phyloP scores from a whole-genome alignment of 306 rosid species.

The Rosa chinensis region DNA sequence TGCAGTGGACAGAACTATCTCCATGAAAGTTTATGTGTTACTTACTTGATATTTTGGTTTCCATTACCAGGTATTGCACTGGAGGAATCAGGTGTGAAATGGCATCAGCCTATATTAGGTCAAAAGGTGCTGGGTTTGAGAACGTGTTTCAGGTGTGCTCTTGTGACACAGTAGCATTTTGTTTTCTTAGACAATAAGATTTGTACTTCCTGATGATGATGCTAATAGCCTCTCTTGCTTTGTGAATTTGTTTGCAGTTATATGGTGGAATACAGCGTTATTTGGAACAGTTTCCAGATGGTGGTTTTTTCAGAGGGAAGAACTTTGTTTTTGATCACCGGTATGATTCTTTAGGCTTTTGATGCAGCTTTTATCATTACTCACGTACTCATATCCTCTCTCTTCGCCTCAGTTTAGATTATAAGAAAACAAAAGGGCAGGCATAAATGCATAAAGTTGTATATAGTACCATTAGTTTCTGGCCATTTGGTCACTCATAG shows the following conservation, averaged over 20 bases:
- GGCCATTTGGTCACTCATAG: not conserved
- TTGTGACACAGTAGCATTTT: conserved; percentile 2
- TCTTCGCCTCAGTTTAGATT: not conserved
- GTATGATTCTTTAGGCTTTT: conserved; percentile 40
- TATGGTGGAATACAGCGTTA: conserved; percentile 94
- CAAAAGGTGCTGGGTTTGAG: conserved; percentile 88
- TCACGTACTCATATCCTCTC: not conserved
- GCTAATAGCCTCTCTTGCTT: conserved; percentile 12
- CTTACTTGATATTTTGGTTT: conserved; percentile 26
- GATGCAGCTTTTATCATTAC: not conserved
- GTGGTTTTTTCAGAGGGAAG: conserved; percentile 86
- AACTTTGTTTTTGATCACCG: conserved; percentile 95
- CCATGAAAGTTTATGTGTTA: not conserved
- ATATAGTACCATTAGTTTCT: not conserved
- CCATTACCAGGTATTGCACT: conserved; percentile 78
- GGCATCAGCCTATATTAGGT: conserved; percentile 94
- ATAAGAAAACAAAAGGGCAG: not conserved
- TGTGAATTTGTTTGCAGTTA: conserved; percentile 52
- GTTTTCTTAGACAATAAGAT: not conserved
- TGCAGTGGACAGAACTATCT: not conserved
- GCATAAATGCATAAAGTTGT: not conserved
- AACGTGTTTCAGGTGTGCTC: conserved; percentile 82
- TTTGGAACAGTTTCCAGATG: conserved; percentile 85
- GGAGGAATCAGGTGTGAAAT: conserved; percentile 97
- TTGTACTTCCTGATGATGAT: conserved; percentile 14